Evolutionary conservation across 331 rosid species (phyloP).

Genomic region (Pyracantha coccinea): DNA sequence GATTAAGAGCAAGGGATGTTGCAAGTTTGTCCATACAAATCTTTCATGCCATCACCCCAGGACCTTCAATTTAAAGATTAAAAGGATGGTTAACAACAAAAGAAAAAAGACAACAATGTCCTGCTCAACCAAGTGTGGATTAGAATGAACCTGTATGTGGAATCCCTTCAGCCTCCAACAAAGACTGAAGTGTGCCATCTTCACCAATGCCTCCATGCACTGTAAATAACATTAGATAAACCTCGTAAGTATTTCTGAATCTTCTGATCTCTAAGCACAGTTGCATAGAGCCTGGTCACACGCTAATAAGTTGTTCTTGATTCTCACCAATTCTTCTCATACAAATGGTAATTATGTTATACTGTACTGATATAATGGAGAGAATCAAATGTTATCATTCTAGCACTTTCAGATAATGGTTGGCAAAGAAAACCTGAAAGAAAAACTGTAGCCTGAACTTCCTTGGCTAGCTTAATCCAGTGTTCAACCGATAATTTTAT

Average conservation of each 20-base stretch:
- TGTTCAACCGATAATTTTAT: constrained; percentile 46
- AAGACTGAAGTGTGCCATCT: constrained; percentile 88
- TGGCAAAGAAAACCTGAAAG: constrained; percentile 57
- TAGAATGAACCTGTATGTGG: constrained; percentile 66
- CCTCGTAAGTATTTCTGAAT: constrained; percentile 1
- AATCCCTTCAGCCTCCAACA: constrained; percentile 77
- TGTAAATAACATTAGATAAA: constrained; percentile 21
- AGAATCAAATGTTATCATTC: neutral
- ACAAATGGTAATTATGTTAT: too few species aligned
- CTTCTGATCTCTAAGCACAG: constrained; percentile 5
- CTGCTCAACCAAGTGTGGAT: neutral
- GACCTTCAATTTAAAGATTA: constrained; percentile 48
- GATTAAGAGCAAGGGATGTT: constrained; percentile 69
- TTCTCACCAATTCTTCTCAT: too few species aligned
- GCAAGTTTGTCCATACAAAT: constrained; percentile 94
- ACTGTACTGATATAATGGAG: too few species aligned
- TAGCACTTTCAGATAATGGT: neutral
- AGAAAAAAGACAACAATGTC: constrained; percentile 7
- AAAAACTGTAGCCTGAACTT: constrained; percentile 73
- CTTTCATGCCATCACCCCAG: constrained; percentile 69
- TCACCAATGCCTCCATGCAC: constrained; percentile 99
- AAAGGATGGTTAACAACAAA: neutral
- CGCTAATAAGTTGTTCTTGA: neutral
- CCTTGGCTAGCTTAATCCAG: constrained; percentile 80
- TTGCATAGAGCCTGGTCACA: neutral